These are phyloP conservation scores for Phytophthora ohioensis DNA, from an alignment of 352 stramenopile genomes.

Conservation along the genomic window DNA sequence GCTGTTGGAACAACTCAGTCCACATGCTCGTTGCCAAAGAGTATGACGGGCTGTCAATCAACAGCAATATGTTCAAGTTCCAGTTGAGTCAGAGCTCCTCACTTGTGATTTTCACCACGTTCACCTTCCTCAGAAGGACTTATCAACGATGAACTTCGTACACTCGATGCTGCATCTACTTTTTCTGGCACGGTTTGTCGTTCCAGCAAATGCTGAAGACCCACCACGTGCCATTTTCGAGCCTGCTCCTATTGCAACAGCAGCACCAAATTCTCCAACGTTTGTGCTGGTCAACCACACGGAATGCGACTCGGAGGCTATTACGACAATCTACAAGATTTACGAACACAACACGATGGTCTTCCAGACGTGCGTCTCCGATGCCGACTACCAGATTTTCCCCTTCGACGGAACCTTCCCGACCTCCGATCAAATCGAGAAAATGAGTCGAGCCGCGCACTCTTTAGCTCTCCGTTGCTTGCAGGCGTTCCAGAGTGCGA, in stretches of 20 bases:
- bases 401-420: conserved; percentile 49
- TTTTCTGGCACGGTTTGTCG: not conserved
- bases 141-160: conserved; percentile 29
- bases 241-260: conserved; percentile 30
- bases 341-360: conserved; percentile 58
- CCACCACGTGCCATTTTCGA: conserved; percentile 25
- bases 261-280: conserved; percentile 34
- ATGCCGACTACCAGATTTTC: conserved; percentile 58
- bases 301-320: conserved; percentile 38
- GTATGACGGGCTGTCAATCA: conserved; percentile 11
- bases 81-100: not conserved
- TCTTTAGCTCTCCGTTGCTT: conserved; percentile 51
- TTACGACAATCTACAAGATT: conserved; percentile 45
- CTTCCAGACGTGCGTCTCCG: conserved; percentile 55
- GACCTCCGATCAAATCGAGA: conserved; percentile 42
- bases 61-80: conserved; percentile 16
- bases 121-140: conserved; percentile 1
- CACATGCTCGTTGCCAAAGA: too few species aligned
- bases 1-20: too few species aligned
- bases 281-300: conserved; percentile 49
- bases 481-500: conserved; percentile 51
- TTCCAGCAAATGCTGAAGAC: conserved; percentile 4
- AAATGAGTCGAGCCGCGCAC: conserved; percentile 43
- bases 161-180: conserved; percentile 9
- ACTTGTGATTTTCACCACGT: conserved; percentile 21